Base-by-base conservation (phyloP, 2,329 filamentous ascomycete species). In the Esteya vermicola region DNA sequence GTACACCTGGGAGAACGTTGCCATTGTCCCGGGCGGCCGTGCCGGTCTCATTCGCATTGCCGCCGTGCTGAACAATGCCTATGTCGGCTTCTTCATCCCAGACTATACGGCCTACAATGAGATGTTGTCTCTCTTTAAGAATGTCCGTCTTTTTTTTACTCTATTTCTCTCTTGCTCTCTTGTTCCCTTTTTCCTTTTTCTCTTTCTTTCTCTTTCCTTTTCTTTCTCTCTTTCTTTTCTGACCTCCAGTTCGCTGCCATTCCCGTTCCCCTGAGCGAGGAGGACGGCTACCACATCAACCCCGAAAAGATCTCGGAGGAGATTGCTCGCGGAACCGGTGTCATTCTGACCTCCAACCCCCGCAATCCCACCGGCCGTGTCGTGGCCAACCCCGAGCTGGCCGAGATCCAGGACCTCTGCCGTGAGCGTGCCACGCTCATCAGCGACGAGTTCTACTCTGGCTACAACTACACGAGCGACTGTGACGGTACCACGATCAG, bases 51-150 rank as follows among this genome's bases (percentile, higher is more conserved):
- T 95, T 57, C 77, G 89, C 51, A 95, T 96, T 57, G 89, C 89
- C 18, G 89, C 89, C 38, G 86, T 96, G 6, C 64, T 96, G 50
- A 89, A 89, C 48, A 93, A 93, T 58, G 80, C 86, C 41, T 93
- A 93, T 55, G 69, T 95, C 47, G 85, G 81, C 32, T 95, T 95
- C 71, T 94, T 93, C 62, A 84, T 93, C 55, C 85, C 85, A 34
- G 83, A 95, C 59, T 95, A 95, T 64, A 94, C 88, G 4, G 89
- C 89, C 3, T 96, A 96, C 68, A 94, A 93, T 55, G 88, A 95
- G 67, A 95, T 96, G 88, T 63, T 95, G 63, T 85, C 80, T 43
- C 67, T 95, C 43, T 95, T 96, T 72, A 86, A 84, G 63, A 94
- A 94, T 60, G 75, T 78, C 52, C 51, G 71, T 27, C 19, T 9